A percentile compares a stretch with the other conserved stretches of the same genome.
Evolutionary conservation across 768 basidiomycete species (phyloP).

Genomic region (Scleroderma citrinum): DNA sequence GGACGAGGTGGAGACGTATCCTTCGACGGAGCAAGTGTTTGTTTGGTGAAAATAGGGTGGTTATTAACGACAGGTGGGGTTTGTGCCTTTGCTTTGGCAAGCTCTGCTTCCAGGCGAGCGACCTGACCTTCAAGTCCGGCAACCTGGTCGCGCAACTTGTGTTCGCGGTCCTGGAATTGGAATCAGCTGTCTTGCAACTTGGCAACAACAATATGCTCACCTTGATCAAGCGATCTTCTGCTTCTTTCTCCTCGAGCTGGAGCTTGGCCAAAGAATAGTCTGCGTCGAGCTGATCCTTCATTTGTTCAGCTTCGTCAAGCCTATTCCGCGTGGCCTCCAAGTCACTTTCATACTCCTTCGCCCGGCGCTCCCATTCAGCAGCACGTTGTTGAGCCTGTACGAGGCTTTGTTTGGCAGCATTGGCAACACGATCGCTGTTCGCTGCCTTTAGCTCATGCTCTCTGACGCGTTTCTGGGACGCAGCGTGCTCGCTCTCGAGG

Average conservation of each 20-base stretch:
- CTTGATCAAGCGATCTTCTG: slow-evolving; percentile 60
- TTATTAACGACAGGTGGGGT: slow-evolving; percentile 24
- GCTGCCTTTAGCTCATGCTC: slow-evolving; percentile 61
- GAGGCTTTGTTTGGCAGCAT: slow-evolving; percentile 55
- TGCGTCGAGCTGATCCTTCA: slow-evolving; percentile 58
- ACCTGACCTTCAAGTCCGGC: slow-evolving; percentile 55
- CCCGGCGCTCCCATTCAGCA: slow-evolving; percentile 75
- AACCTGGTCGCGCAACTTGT: slow-evolving; percentile 62
- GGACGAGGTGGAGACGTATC: slow-evolving; percentile 50
- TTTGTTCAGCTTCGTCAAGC: slow-evolving; percentile 64
- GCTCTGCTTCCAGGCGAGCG: slow-evolving; percentile 51
- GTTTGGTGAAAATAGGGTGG: slow-evolving; percentile 38
- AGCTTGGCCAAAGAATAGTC: slow-evolving; percentile 62
- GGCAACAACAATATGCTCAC: slow-evolving; percentile 31
- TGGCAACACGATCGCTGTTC: slow-evolving; percentile 56
- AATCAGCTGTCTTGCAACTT: slow-evolving; percentile 1
- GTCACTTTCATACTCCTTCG: slow-evolving; percentile 62
- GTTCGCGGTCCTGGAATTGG: slow-evolving; percentile 57
- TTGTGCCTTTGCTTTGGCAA: slow-evolving; percentile 40
- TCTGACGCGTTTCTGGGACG: slow-evolving; percentile 65
- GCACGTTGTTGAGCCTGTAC: slow-evolving; percentile 72
- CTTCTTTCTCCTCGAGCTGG: slow-evolving; percentile 73
- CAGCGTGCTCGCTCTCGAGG: slow-evolving; percentile 61
- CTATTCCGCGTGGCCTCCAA: slow-evolving; percentile 54
- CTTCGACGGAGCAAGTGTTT: slow-evolving; percentile 10